Percentiles rank a stretch among this genome's conserved stretches.
Evolutionary conservation across 2,329 filamentous ascomycete genomes (phyloP).

Genomic region (Hymenoscyphus fraxineus): DNA sequence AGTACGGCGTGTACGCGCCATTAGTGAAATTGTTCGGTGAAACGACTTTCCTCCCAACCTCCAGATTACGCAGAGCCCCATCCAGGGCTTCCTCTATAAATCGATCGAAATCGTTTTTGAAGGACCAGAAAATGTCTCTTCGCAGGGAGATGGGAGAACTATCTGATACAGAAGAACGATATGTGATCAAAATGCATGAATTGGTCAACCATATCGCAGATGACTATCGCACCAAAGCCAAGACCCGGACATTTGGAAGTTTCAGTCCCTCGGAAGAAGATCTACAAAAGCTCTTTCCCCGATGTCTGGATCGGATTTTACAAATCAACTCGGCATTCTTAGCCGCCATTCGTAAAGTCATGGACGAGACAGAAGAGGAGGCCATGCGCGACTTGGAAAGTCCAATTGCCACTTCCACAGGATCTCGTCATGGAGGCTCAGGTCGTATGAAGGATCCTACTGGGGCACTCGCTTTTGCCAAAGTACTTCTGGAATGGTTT

Average conservation of each 20-base stretch:
- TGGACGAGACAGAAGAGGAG: slow-evolving; percentile 80
- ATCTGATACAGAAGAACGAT: slow-evolving; percentile 89
- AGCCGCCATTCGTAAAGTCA: slow-evolving; percentile 67
- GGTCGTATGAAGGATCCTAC: slow-evolving; percentile 64
- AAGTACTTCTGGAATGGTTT: slow-evolving; percentile 84
- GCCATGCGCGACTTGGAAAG: slow-evolving; percentile 73
- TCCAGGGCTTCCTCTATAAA: slow-evolving; percentile 81
- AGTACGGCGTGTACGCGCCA: slow-evolving; percentile 75
- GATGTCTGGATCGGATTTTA: slow-evolving; percentile 74
- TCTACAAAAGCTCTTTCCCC: slow-evolving; percentile 74
- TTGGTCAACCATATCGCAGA: slow-evolving; percentile 76
- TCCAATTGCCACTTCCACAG: slow-evolving; percentile 45
- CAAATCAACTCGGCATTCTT: slow-evolving; percentile 79
- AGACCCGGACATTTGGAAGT: slow-evolving; percentile 54
- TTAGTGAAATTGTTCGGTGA: slow-evolving; percentile 78
- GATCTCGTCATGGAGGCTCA: slow-evolving; percentile 43
- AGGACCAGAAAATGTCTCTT: slow-evolving; percentile 77
- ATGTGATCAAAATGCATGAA: slow-evolving; percentile 82
- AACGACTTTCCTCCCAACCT: slow-evolving; percentile 80
- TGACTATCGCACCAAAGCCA: slow-evolving; percentile 71
- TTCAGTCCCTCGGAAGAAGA: slow-evolving; percentile 69
- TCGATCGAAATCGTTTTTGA: slow-evolving; percentile 71
- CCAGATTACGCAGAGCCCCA: slow-evolving; percentile 76
- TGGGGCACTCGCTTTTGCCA: slow-evolving; percentile 74
- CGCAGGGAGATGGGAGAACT: slow-evolving; percentile 87